phyloP scores from a whole-genome alignment of 352 stramenopile genomes.

The Globisporangium irregulare region DNA sequence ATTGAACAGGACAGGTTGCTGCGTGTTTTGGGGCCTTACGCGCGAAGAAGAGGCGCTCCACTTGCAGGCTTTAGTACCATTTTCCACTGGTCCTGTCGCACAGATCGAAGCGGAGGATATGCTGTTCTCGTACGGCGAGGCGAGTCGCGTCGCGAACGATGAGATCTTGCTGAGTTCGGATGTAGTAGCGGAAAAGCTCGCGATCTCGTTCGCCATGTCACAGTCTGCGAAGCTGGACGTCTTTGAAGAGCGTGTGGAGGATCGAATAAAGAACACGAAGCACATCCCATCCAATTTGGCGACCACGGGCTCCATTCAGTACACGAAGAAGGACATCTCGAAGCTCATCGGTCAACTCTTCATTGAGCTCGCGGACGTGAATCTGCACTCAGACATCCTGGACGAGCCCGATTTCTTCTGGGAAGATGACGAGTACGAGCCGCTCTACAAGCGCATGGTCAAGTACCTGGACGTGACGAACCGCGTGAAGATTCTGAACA shows the following conservation, averaged over 20 bases:
- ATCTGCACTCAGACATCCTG: constrained; percentile 93
- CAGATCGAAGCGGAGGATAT: constrained; percentile 65
- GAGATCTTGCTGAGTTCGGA: constrained; percentile 70
- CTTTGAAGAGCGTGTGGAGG: constrained; percentile 88
- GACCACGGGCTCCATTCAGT: constrained; percentile 82
- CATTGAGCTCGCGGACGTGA: constrained; percentile 88
- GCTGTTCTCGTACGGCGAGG: constrained; percentile 54
- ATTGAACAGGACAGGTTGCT: constrained; percentile 52
- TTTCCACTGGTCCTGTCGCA: constrained; percentile 40
- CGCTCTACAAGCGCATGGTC: constrained; percentile 87
- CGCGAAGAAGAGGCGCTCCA: constrained; percentile 47
- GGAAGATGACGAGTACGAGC: constrained; percentile 92
- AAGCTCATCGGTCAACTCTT: constrained; percentile 90
- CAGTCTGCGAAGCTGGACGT: constrained; percentile 91
- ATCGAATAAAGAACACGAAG: constrained; percentile 77
- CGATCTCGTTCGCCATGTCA: constrained; percentile 89
- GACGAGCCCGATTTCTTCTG: constrained; percentile 95
- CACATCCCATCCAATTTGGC: constrained; percentile 88
- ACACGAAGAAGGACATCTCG: constrained; percentile 89
- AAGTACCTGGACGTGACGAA: constrained; percentile 92
- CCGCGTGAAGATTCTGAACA: constrained; percentile 92
- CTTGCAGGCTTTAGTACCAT: constrained; percentile 49
- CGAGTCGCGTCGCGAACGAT: constrained; percentile 70
- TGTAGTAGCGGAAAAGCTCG: constrained; percentile 84
- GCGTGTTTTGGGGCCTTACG: constrained; percentile 68